Evolutionary conservation across 2,329 filamentous ascomycete species (phyloP).

Genomic region (Passalora sequoiae): DNA sequence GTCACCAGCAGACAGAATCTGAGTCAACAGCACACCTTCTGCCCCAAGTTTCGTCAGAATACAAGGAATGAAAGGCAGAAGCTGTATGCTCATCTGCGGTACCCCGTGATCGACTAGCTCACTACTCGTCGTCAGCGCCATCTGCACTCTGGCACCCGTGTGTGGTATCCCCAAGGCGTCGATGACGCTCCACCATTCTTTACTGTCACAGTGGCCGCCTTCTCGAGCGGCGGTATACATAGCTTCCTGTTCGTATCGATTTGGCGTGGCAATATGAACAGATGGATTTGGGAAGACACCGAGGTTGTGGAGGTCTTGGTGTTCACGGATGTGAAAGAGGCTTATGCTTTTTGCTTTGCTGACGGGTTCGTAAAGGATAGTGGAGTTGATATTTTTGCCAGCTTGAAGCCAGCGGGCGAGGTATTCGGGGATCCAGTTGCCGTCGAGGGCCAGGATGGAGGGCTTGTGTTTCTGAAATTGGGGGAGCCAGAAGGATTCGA

Average conservation of each 20-base stretch:
- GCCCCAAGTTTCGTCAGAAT: conserved; percentile 78
- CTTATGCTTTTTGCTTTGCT: conserved; percentile 71
- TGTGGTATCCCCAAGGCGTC: conserved; percentile 71
- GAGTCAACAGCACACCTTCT: conserved; percentile 69
- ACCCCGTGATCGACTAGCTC: conserved; percentile 72
- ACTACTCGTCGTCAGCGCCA: conserved; percentile 61
- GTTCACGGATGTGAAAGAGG: conserved; percentile 58
- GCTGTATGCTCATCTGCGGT: conserved; percentile 74
- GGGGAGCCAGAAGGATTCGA: conserved; percentile 56
- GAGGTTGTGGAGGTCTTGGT: conserved; percentile 24
- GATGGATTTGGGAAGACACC: conserved; percentile 55
- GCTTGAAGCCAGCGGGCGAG: conserved; percentile 64
- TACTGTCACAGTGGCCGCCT: conserved; percentile 61
- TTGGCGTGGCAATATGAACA: conserved; percentile 76
- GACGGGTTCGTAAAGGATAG: conserved; percentile 81
- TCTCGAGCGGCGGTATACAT: conserved; percentile 69
- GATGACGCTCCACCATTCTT: conserved; percentile 73
- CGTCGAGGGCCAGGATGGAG: conserved; percentile 79
- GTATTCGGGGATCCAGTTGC: conserved; percentile 69
- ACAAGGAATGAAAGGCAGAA: conserved; percentile 82
- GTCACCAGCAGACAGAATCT: conserved; percentile 64
- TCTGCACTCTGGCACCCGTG: conserved; percentile 63
- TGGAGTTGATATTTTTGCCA: conserved; percentile 52
- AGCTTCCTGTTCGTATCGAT: conserved; percentile 70
- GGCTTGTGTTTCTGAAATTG: conserved; percentile 54